A percentile compares a stretch with the other conserved stretches of the same genome.
These are phyloP conservation scores for Amaranthus cruentus DNA, from an alignment of 148 eudicot species.

Conservation along the genomic window DNA sequence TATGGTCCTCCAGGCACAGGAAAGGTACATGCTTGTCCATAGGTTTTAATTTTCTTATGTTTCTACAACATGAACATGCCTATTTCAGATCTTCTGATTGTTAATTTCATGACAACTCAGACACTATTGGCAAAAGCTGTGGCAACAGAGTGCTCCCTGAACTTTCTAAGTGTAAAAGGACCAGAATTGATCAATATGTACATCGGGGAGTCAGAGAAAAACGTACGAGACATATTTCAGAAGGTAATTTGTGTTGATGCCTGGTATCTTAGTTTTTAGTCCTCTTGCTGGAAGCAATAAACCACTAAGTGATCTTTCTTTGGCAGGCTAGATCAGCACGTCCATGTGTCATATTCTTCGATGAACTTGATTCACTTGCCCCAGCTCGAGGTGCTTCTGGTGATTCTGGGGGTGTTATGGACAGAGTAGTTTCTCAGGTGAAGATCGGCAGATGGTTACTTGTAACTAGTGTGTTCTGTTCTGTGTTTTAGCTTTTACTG, in stretches of 20 bases:
- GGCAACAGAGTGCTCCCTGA: slow-evolving; percentile 97
- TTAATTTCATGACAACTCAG: slow-evolving; percentile 37
- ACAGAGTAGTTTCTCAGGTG: slow-evolving; percentile 98
- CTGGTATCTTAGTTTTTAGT: neutral
- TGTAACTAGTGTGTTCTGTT: neutral
- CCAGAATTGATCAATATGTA: slow-evolving; percentile 98
- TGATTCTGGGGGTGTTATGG: slow-evolving; percentile 99
- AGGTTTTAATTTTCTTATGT: slow-evolving; percentile 2
- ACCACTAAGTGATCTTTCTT: slow-evolving; percentile 6
- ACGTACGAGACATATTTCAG: slow-evolving; percentile 86
- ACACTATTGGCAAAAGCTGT: slow-evolving; percentile 98
- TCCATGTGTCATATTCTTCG: slow-evolving; percentile 96
- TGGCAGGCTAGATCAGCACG: slow-evolving; percentile 92
- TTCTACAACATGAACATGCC: neutral
- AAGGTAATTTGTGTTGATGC: slow-evolving; percentile 46
- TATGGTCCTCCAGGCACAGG: slow-evolving; percentile 99
- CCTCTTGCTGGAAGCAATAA: slow-evolving; percentile 8
- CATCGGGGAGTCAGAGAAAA: slow-evolving; percentile 98
- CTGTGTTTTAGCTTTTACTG: neutral
- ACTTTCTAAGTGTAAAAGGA: slow-evolving; percentile 94
- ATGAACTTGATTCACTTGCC: slow-evolving; percentile 98
- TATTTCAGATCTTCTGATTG: slow-evolving; percentile 16
- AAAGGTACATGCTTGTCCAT: slow-evolving; percentile 49
- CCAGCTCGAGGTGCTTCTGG: slow-evolving; percentile 99
- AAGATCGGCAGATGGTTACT: slow-evolving; percentile 16